Percentiles rank a stretch among this genome's conserved stretches.
These are phyloP conservation scores for Emergomyces africanus DNA, from an alignment of 2,329 filamentous ascomycete genomes.

Conservation along the genomic window DNA sequence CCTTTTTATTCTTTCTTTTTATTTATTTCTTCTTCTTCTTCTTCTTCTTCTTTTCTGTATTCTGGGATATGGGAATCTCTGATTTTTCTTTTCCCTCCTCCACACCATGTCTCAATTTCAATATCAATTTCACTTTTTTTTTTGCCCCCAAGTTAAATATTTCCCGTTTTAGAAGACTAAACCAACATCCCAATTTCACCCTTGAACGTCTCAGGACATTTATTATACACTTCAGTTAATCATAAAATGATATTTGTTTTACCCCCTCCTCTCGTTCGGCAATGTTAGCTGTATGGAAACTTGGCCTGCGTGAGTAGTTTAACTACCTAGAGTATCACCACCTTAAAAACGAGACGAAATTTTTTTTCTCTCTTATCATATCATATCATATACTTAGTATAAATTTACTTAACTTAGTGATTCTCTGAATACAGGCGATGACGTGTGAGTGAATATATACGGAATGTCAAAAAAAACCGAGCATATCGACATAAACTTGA, in stretches of 20 bases:
- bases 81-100: neutral
- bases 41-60: neutral
- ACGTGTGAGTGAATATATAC: no score
- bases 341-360: no score
- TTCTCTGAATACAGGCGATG: no score
- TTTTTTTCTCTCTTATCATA: no score
- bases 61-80: neutral
- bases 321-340: no score
- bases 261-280: neutral
- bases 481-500: no score
- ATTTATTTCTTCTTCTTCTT: neutral
- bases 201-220: neutral
- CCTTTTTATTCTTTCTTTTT: neutral
- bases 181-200: neutral
- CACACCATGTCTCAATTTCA: neutral
- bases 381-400: no score
- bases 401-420: no score
- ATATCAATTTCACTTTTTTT: no score
- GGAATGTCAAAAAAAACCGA: no score
- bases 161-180: neutral
- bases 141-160: no score
- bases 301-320: no score
- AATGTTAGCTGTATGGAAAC: neutral
- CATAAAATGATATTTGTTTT: neutral
- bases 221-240: neutral